Conservation (phyloP, 352 stramenopile genomes). For the Phytophthora meadii region DNA sequence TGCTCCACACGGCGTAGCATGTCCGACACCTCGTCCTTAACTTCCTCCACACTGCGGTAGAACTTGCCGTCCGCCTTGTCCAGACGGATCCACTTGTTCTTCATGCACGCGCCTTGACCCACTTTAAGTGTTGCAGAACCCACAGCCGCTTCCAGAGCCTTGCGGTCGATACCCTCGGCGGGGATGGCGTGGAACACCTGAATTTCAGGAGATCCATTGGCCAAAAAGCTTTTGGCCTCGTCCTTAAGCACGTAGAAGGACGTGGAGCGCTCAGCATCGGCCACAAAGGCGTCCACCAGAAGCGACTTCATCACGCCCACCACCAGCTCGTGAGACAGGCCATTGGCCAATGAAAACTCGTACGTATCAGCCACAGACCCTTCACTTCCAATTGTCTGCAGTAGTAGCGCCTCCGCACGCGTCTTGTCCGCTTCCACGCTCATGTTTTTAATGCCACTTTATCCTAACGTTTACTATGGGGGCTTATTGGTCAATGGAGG, state of each 20-base stretch:
- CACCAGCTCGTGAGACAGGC: constrained; percentile 92
- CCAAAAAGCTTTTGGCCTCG: constrained; percentile 86
- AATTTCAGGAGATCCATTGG: constrained; percentile 80
- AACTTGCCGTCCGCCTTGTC: constrained; percentile 92
- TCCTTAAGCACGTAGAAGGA: constrained; percentile 95
- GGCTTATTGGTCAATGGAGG: constrained; percentile 36
- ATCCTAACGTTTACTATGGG: not conserved
- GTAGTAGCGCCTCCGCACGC: constrained; percentile 71
- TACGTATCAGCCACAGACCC: constrained; percentile 82
- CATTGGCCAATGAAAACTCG: constrained; percentile 74
- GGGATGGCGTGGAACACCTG: constrained; percentile 88
- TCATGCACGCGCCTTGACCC: constrained; percentile 97
- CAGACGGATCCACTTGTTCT: constrained; percentile 98
- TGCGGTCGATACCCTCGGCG: constrained; percentile 68
- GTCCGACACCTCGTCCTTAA: constrained; percentile 74
- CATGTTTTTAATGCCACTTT: constrained; percentile 9
- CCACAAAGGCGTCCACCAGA: constrained; percentile 93
- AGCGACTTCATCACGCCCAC: constrained; percentile 97
- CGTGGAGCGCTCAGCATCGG: constrained; percentile 72
- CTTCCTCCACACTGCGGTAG: constrained; percentile 74
- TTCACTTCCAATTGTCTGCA: constrained; percentile 58
- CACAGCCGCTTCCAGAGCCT: constrained; percentile 84
- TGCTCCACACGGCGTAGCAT: constrained; percentile 89
- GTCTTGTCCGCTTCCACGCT: constrained; percentile 77
- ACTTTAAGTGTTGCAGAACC: constrained; percentile 93